Evolutionary conservation across 2,329 filamentous ascomycete genomes (phyloP).

Genomic region (Fusarium multiceps): DNA sequence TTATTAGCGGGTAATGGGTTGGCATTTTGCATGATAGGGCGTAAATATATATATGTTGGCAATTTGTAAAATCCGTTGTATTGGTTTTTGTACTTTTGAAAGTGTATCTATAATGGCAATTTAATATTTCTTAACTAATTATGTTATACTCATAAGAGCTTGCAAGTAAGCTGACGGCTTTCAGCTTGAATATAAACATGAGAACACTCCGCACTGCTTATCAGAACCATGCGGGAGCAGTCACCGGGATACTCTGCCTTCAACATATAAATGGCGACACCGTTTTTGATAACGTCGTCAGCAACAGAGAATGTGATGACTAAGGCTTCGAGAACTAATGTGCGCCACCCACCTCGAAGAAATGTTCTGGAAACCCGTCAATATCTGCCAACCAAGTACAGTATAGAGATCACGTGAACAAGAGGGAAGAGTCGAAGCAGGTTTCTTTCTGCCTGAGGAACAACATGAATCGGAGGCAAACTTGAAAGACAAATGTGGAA

Average conservation of each 20-base stretch:
- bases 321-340: background rate
- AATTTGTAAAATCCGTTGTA: background rate
- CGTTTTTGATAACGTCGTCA: background rate
- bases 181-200: background rate
- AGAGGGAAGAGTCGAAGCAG: background rate
- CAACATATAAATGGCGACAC: background rate
- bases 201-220: background rate
- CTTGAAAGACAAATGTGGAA: slow-evolving; percentile 15
- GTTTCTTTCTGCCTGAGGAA: slow-evolving; percentile 13
- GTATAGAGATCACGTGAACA: slow-evolving; percentile 25
- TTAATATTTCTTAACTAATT: background rate
- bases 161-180: background rate
- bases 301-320: background rate
- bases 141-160: background rate
- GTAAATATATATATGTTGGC: slow-evolving; percentile 22
- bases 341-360: background rate
- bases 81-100: background rate
- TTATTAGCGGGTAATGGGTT: slow-evolving; percentile 32
- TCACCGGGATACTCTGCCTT: background rate
- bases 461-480: slow-evolving; percentile 9
- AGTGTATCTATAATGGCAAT: background rate
- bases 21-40: slow-evolving; percentile 37
- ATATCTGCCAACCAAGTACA: background rate
- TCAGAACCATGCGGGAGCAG: background rate
- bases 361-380: background rate